Evolutionary conservation across 1,139 yeast species (phyloP).

Genomic region (Suhomyces maxii): DNA sequence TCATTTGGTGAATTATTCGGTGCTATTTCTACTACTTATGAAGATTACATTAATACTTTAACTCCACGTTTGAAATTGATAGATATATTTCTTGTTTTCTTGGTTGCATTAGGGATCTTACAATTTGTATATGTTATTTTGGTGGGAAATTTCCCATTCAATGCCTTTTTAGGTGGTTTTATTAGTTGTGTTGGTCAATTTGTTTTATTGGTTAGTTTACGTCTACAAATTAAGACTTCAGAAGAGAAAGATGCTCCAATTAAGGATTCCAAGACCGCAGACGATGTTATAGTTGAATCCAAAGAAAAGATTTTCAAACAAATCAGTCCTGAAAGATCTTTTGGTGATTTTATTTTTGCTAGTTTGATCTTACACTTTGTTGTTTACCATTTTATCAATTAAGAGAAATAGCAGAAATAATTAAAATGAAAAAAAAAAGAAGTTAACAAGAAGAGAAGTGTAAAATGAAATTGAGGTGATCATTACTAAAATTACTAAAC

Average conservation of each 20-base stretch:
- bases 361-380: slow-evolving; percentile 86
- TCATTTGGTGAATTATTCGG: slow-evolving; percentile 43
- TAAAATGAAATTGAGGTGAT: too few species aligned
- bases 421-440: too few species aligned
- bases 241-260: slow-evolving; percentile 2
- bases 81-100: slow-evolving; percentile 72
- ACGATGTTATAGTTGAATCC: slow-evolving; percentile 13
- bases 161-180: slow-evolving; percentile 94
- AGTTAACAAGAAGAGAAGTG: too few species aligned
- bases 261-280: slow-evolving; percentile 6
- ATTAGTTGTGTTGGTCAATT: slow-evolving; percentile 93
- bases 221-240: slow-evolving; percentile 56
- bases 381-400: slow-evolving; percentile 88
- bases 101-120: slow-evolving; percentile 70
- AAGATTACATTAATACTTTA: slow-evolving; percentile 43
- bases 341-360: slow-evolving; percentile 88
- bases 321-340: slow-evolving; percentile 75
- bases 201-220: slow-evolving; percentile 75
- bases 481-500: too few species aligned
- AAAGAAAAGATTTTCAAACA: slow-evolving; percentile 39
- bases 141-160: slow-evolving; percentile 92
- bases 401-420: slow-evolving; percentile 7
- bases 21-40: slow-evolving; percentile 49
- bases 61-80: slow-evolving; percentile 61
- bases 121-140: slow-evolving; percentile 77